Base-by-base conservation (phyloP, 139 green algal species). In the Coelastrella sp. region DNA sequence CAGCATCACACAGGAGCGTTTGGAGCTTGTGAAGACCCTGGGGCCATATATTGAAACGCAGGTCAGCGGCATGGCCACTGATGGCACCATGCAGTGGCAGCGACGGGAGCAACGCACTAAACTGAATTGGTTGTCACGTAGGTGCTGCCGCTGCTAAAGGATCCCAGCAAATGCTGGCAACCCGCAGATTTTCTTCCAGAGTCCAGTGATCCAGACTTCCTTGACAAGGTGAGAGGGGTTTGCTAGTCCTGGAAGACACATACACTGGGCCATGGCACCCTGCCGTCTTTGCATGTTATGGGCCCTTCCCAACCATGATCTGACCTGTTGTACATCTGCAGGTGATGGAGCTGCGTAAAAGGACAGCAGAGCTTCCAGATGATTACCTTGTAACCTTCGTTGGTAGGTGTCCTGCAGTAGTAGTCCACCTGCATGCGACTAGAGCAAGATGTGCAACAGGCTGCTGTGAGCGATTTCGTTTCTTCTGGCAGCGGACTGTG, bases 371-470 rank as follows among this genome's bases (percentile, higher is more conserved):
- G 64, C 89, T 99, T 72, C 96, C 97, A 0, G 96, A 99, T 68
- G 97, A 99, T 85, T 98, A 98, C 89, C 91, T 98, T 77, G 95
- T 99, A 32, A 92, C 94, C 17, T 92, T 99, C 60, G 93, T 96
- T 15, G 96, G 96, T 82, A 5, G 9, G 1, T 6, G 1, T n/a
- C 17, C 30, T 74, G 35, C 88, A 73, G 93, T n/a, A n/a, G n/a
- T n/a, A n/a, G n/a, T n/a, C n/a, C n/a, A n/a, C n/a, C n/a, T n/a
- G n/a, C n/a, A n/a, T n/a, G n/a, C n/a, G n/a, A n/a, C n/a, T n/a
- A n/a, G n/a, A n/a, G n/a, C n/a, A n/a, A n/a, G n/a, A n/a, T n/a
- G n/a, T n/a, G n/a, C n/a, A n/a, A n/a, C n/a, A n/a, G n/a, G n/a
- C n/a, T n/a, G n/a, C n/a, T n/a, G n/a, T n/a, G n/a, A n/a, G n/a